Evolutionary conservation across 208 protist genomes (phyloP).

Genomic region (Trichomonas vaginalis): DNA sequence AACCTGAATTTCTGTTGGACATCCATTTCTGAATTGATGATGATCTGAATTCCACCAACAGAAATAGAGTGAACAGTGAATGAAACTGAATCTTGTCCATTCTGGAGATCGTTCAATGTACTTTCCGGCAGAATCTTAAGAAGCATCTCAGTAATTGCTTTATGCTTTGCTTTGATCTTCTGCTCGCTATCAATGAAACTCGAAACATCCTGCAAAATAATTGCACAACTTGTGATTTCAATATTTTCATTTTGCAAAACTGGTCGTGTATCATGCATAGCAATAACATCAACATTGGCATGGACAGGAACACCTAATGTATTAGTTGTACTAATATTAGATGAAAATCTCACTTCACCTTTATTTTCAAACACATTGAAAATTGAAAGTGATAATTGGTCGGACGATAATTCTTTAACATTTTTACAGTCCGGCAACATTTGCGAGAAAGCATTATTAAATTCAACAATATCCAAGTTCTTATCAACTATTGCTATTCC

Average conservation of each 20-base stretch:
- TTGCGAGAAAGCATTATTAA: not conserved
- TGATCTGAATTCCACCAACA: not conserved
- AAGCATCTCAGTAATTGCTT: not conserved
- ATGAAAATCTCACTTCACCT: not conserved
- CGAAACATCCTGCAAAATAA: not conserved
- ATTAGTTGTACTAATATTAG: not conserved
- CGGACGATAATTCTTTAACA: not conserved
- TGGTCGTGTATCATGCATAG: not conserved
- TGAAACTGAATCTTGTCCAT: not conserved
- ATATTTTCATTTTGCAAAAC: not conserved
- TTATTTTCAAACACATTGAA: not conserved
- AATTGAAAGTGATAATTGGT: not conserved
- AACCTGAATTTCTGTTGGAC: not conserved
- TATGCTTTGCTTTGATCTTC: not conserved
- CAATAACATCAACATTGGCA: not conserved
- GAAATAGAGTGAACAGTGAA: not conserved
- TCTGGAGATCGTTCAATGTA: not conserved
- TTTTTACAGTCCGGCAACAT: not conserved
- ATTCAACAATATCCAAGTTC: not conserved
- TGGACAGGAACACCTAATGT: not conserved
- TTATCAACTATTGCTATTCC: not conserved
- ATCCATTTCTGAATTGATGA: not conserved
- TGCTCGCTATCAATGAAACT: not conserved
- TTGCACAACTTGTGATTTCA: not conserved
- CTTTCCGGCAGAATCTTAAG: not conserved